Evolutionary conservation across 228 moss, liverwort and hornwort species (phyloP), one percentile per base, ranked within the genome.

Genomic region (Sphagnum magellanicum): DNA sequence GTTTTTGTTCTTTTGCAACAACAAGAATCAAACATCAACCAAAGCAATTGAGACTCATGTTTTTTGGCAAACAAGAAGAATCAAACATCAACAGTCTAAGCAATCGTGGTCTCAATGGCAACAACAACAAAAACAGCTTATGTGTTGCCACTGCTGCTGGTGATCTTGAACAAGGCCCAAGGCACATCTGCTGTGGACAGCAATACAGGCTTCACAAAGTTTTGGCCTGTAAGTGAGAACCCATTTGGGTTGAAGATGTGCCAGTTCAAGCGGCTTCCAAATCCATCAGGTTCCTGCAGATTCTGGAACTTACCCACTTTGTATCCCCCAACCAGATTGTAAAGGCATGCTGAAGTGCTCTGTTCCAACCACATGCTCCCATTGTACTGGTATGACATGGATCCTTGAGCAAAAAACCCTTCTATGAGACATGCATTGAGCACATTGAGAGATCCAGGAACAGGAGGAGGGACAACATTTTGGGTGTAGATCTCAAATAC

Each of bases 131-230:
- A 13, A 8, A 13, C 66, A 48, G 51, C 81, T 71, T 81, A 84
- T 78, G 5, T 50, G 7, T 63, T 51, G 49, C 86, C 86, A 0
- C 79, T 73, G 0, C 70, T 50, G 7, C 71, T 74, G 52, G 86
- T 86, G 52, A 86, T 64, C n/a, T 51, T 65, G 52, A 77, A 9
- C 16, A 82, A 71, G 47, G 79, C 74, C 86, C 86, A 86, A 5
- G 68, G 52, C 13, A 64, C 12, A 7, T 59, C 75, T 60, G 52
- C 50, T 0, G 65, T 50, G 13, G 64, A 66, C 50, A 82, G 46
- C 7, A 12, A 52, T 50, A 80, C 5, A 0, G 82, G 79, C 63
- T 4, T 70, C 3, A 81, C 68, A 6, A 13, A 73, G 1, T n/a
- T 8, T 62, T 80, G 63, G 6, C 65, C 82, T 16, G 63, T 77